Percentiles rank a stretch among this genome's conserved stretches.
These are phyloP conservation scores for Williopsis jadinii DNA, from an alignment of 1,139 yeast genomes.

Conservation along the genomic window DNA sequence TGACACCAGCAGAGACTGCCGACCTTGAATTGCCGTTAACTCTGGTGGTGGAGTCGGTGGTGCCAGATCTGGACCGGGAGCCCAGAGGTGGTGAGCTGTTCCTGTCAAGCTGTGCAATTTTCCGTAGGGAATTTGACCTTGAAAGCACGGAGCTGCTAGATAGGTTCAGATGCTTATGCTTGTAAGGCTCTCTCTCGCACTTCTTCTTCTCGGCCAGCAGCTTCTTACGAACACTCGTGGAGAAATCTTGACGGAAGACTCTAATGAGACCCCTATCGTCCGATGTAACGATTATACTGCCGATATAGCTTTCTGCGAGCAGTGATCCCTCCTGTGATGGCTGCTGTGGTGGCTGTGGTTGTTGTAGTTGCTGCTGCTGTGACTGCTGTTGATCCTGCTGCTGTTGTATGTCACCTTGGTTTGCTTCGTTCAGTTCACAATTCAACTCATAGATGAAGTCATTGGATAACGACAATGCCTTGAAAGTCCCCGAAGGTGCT, in stretches of 20 bases:
- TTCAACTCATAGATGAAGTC: conserved; percentile 71
- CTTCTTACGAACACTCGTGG: conserved; percentile 35
- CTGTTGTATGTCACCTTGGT: background rate
- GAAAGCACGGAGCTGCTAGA: conserved; percentile 14
- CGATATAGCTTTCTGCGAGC: conserved; percentile 17
- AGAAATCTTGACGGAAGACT: conserved; percentile 75
- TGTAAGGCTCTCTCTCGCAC: conserved; percentile 4
- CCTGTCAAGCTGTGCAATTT: background rate
- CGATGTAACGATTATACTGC: conserved; percentile 55
- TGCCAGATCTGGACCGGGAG: conserved; percentile 19
- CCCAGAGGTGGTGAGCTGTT: conserved; percentile 3
- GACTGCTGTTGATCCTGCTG: too few species aligned
- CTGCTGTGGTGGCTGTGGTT: background rate
- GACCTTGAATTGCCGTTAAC: too few species aligned
- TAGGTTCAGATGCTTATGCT: conserved; percentile 9
- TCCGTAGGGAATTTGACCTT: background rate
- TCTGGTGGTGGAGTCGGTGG: conserved; percentile 8
- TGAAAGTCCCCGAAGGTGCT: conserved; percentile 71
- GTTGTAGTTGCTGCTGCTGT: too few species aligned
- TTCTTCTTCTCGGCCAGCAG: conserved; percentile 15
- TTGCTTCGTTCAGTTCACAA: conserved; percentile 23
- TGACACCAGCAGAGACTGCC: background rate
- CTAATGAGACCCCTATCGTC: conserved; percentile 70
- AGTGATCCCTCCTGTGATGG: conserved; percentile 3
- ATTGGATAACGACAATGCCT: conserved; percentile 60